Evolutionary conservation across 805 yeast species (phyloP).

Genomic region (Saturnispora gosingensis): DNA sequence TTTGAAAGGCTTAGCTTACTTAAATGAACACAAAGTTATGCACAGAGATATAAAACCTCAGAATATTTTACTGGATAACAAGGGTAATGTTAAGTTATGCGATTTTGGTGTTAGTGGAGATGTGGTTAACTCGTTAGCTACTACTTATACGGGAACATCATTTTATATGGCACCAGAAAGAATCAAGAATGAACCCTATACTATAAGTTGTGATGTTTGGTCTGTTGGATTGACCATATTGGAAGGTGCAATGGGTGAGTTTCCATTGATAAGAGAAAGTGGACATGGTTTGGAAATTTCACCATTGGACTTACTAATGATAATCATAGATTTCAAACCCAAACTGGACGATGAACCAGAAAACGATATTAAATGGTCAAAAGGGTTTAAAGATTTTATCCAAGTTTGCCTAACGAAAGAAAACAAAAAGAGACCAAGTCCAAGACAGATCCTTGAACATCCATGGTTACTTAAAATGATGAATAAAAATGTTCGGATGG

Average conservation of each 20-base stretch:
- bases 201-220: conserved; percentile 96
- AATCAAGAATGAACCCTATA: conserved; percentile 89
- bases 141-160: conserved; percentile 95
- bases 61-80: conserved; percentile 65
- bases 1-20: conserved; percentile 72
- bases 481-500: conserved; percentile 72
- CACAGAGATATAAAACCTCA: conserved; percentile 97
- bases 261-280: conserved; percentile 52
- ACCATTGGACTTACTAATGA: conserved; percentile 79
- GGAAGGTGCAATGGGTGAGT: conserved; percentile 88
- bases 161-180: conserved; percentile 99
- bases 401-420: conserved; percentile 75
- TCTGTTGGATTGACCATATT: conserved; percentile 84
- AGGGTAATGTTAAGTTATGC: conserved; percentile 84
- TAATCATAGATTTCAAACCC: conserved; percentile 79
- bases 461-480: conserved; percentile 87
- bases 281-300: conserved; percentile 36
- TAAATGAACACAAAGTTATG: conserved; percentile 80
- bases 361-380: conserved; percentile 71
- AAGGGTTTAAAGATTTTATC: conserved; percentile 73
- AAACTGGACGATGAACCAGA: conserved; percentile 67
- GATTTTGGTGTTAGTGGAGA: conserved; percentile 98
- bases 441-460: conserved; percentile 85
- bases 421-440: conserved; percentile 75
- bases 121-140: conserved; percentile 88